Percentiles rank a stretch among this genome's conserved stretches.
Evolutionary conservation across 2,329 filamentous ascomycete genomes (phyloP).

Genomic region (Aspergillus fumigatus): DNA sequence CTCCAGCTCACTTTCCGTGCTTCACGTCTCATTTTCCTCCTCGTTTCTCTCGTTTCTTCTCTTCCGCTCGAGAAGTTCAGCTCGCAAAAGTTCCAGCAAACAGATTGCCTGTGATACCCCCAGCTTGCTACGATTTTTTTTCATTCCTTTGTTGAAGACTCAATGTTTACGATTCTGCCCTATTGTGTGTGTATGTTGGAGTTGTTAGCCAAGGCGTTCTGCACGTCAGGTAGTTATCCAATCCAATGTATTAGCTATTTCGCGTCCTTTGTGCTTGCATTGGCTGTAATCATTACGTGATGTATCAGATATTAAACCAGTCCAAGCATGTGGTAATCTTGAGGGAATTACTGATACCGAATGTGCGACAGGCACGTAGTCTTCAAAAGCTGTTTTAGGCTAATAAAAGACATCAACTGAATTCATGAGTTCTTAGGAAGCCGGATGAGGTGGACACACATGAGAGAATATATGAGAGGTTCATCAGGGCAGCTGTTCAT

Average conservation of each 20-base stretch:
- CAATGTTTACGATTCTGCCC: neutral
- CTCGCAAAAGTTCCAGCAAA: neutral
- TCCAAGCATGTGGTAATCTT: neutral
- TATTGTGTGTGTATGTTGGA: neutral
- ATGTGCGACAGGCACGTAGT: neutral
- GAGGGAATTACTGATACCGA: neutral
- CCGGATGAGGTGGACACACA: neutral
- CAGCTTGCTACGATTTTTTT: neutral
- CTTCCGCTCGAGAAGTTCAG: neutral
- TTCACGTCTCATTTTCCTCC: neutral
- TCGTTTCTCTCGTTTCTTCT: neutral
- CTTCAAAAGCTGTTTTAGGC: neutral
- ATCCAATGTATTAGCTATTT: neutral
- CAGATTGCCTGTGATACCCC: neutral
- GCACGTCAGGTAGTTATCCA: neutral
- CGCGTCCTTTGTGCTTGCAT: neutral
- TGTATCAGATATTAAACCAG: neutral
- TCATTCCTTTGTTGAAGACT: neutral
- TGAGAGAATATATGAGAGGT: neutral
- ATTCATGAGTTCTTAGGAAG: neutral
- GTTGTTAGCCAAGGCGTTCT: neutral
- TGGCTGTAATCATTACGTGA: neutral
- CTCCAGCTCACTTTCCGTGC: neutral
- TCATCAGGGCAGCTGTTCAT: neutral
- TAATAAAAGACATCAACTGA: neutral